Evolutionary conservation across 1,139 yeast genomes (phyloP).

Genomic region (Insectozyma bohioensis): DNA sequence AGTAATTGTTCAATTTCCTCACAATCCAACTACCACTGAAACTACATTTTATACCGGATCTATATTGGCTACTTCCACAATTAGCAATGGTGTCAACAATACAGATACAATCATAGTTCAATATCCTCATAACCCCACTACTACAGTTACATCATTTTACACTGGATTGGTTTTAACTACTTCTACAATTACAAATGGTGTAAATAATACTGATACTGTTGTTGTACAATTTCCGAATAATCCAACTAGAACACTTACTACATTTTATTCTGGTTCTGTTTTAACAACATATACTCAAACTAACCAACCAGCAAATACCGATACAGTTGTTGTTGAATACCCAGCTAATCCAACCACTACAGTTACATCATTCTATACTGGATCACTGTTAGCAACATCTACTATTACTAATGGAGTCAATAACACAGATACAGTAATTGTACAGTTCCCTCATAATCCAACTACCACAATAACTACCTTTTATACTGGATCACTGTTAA

Average conservation of each 20-base stretch:
- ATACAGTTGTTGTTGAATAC: constrained; percentile 17
- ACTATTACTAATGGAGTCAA: constrained; percentile 11
- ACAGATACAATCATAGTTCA: constrained; percentile 20
- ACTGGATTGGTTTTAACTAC: constrained; percentile 5
- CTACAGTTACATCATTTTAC: constrained; percentile 15
- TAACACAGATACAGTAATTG: constrained; percentile 14
- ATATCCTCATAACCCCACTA: constrained; percentile 16
- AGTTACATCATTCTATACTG: constrained; percentile 12
- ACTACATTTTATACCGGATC: constrained; percentile 13
- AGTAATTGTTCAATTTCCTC: constrained; percentile 21
- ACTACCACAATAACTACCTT: constrained; percentile 15
- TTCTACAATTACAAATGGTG: neutral
- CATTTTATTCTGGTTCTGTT: constrained; percentile 12
- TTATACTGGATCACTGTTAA: constrained; percentile 9
- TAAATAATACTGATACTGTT: constrained; percentile 13
- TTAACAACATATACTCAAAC: constrained; percentile 11
- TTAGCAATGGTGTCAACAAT: constrained; percentile 13
- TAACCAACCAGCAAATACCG: constrained; percentile 16
- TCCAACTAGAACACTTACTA: constrained; percentile 15
- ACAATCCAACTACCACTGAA: constrained; percentile 12
- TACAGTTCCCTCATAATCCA: constrained; percentile 16
- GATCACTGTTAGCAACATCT: constrained; percentile 5
- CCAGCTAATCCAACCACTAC: constrained; percentile 16
- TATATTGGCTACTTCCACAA: constrained; percentile 10
- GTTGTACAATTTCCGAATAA: constrained; percentile 20